phyloP scores from a whole-genome alignment of 1,284 basidiomycete genomes.

The Heterobasidion annosum region DNA sequence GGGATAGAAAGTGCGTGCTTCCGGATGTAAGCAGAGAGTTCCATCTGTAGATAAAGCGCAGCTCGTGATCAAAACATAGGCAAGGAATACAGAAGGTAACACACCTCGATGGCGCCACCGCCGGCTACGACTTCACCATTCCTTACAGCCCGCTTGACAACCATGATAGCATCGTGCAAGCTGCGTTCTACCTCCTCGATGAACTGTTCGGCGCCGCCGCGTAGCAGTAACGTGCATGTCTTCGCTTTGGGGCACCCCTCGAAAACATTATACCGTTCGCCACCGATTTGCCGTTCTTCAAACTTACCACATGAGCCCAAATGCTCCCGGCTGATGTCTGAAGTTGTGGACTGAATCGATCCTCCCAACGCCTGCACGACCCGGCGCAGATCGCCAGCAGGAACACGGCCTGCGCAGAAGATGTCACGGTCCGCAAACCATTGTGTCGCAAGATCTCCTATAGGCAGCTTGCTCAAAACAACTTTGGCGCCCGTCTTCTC shows the following conservation, averaged over 20 bases:
- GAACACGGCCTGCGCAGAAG: slow-evolving; percentile 97
- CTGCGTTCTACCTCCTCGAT: slow-evolving; percentile 97
- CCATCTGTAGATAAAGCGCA: slow-evolving; percentile 61
- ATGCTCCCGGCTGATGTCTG: slow-evolving; percentile 86
- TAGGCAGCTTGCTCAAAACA: slow-evolving; percentile 95
- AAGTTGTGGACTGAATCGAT: slow-evolving; percentile 90
- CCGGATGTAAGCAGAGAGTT: slow-evolving; percentile 88
- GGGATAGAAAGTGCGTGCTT: slow-evolving; percentile 89
- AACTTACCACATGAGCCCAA: slow-evolving; percentile 89
- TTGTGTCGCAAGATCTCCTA: slow-evolving; percentile 97
- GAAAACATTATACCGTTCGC: slow-evolving; percentile 96
- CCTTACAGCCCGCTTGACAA: slow-evolving; percentile 94
- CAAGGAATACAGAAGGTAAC: slow-evolving; percentile 9
- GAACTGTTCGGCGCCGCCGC: slow-evolving; percentile 98
- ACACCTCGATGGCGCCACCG: slow-evolving; percentile 93
- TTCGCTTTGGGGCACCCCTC: slow-evolving; percentile 92
- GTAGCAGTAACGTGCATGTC: slow-evolving; percentile 93
- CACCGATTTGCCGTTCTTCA: slow-evolving; percentile 94
- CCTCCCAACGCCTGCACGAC: slow-evolving; percentile 97
- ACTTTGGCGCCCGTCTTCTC: slow-evolving; percentile 96
- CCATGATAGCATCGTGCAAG: slow-evolving; percentile 99
- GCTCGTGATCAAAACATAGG: slow-evolving; percentile 1
- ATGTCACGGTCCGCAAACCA: slow-evolving; percentile 99
- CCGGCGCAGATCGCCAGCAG: slow-evolving; percentile 84
- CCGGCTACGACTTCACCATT: slow-evolving; percentile 96